phyloP scores from a whole-genome alignment of 2,329 filamentous ascomycete genomes.

The Cladobotryum mycophilum region DNA sequence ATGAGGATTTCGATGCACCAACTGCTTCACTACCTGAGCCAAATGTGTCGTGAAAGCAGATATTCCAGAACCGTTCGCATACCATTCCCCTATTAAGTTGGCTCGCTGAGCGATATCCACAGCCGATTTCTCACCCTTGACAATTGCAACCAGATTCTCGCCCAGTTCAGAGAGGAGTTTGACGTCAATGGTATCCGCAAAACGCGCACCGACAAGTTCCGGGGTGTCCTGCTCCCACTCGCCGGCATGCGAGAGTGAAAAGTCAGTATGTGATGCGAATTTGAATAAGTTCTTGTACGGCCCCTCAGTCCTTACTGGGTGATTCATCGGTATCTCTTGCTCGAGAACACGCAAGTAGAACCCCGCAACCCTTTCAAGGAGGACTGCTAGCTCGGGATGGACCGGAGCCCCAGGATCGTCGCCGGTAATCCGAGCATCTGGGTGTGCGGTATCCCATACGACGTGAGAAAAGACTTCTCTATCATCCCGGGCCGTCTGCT shows the following conservation, averaged over 20 bases:
- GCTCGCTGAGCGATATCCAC: slow-evolving; percentile 30
- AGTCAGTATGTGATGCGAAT: too few relatives aligned
- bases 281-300: too few relatives aligned
- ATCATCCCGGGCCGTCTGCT: too few relatives aligned
- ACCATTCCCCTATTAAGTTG: slow-evolving; percentile 21
- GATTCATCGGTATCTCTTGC: too few relatives aligned
- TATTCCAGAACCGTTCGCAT: slow-evolving; percentile 2
- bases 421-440: too few relatives aligned
- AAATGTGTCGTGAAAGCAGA: neutral
- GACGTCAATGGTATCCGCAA: neutral
- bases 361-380: too few relatives aligned
- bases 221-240: too few relatives aligned
- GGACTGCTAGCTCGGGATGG: too few relatives aligned
- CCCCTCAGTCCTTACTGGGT: too few relatives aligned
- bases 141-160: slow-evolving; percentile 24
- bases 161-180: slow-evolving; percentile 5
- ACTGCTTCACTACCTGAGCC: neutral
- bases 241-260: neutral
- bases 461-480: too few relatives aligned
- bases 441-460: too few relatives aligned
- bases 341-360: too few relatives aligned
- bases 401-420: slow-evolving; percentile 15
- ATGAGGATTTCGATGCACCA: slow-evolving; percentile 13
- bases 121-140: slow-evolving; percentile 27
- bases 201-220: slow-evolving; percentile 4